Percentiles rank a stretch among this genome's conserved stretches.
These are phyloP conservation scores for Spathaspora girioi DNA, from an alignment of 805 yeast genomes.

Conservation along the genomic window DNA sequence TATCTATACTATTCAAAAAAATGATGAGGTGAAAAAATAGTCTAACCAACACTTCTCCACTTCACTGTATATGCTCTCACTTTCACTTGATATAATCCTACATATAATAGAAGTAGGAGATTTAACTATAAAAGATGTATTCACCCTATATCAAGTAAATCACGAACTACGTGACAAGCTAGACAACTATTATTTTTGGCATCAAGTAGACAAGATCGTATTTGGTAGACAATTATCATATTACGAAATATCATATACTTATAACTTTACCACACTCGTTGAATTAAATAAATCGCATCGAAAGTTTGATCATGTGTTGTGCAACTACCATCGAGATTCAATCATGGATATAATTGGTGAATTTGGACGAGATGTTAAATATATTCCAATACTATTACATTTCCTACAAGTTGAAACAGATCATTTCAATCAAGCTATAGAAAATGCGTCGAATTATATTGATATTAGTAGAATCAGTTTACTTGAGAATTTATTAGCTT, in stretches of 20 bases:
- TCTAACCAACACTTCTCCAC: too few species aligned
- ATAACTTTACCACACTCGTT: not conserved
- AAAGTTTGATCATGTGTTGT: not conserved
- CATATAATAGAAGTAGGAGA: conserved; percentile 7
- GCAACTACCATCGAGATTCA: not conserved
- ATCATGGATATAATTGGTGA: not conserved
- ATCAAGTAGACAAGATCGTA: conserved; percentile 1
- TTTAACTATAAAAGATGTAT: conserved; percentile 6
- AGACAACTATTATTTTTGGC: conserved; percentile 7
- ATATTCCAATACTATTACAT: not conserved
- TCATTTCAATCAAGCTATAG: not conserved
- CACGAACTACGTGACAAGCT: not conserved
- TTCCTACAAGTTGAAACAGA: not conserved
- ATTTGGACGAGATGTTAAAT: not conserved
- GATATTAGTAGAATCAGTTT: conserved; percentile 9
- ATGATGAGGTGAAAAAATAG: not conserved
- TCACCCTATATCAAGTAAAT: conserved; percentile 3
- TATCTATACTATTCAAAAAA: too few species aligned
- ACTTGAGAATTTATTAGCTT: conserved; percentile 11
- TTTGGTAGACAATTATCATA: not conserved
- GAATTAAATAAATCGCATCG: not conserved
- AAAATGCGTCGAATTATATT: not conserved
- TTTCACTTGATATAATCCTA: conserved; percentile 8
- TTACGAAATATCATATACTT: conserved; percentile 2
- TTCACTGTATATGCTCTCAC: not conserved